phyloP scores from a whole-genome alignment of 1,284 basidiomycete genomes.

The Rhizoctonia solani region DNA sequence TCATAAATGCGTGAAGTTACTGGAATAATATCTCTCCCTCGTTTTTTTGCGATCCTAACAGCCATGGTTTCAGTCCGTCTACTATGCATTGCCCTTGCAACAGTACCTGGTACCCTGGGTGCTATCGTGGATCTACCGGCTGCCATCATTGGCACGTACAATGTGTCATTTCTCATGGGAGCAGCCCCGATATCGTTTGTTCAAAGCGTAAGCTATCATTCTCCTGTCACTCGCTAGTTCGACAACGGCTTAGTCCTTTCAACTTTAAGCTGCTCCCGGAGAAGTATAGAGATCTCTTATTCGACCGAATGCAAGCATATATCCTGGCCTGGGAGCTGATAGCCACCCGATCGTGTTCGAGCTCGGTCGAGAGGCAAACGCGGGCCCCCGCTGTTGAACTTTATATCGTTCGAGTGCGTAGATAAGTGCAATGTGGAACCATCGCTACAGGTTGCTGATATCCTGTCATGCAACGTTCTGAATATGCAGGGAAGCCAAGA shows the following conservation, averaged over 20 bases:
- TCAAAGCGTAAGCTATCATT: constrained; percentile 9
- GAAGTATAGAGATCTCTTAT: not conserved
- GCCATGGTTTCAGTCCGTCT: not conserved
- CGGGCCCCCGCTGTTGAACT: not conserved
- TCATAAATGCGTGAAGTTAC: not conserved
- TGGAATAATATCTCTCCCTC: not conserved
- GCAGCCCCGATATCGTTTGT: not conserved
- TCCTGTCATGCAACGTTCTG: too few relatives aligned
- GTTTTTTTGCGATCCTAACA: not conserved
- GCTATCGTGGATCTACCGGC: not conserved
- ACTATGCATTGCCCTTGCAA: constrained; percentile 24
- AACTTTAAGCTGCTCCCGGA: constrained; percentile 1
- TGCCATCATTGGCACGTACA: constrained; percentile 4
- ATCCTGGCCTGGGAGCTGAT: not conserved
- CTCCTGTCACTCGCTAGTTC: not conserved
- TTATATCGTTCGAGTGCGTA: constrained; percentile 7
- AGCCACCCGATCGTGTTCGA: constrained; percentile 4
- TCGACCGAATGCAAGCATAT: not conserved
- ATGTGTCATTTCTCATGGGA: constrained; percentile 6
- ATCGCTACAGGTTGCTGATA: too few relatives aligned
- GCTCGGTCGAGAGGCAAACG: not conserved
- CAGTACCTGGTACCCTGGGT: not conserved
- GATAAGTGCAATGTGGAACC: too few relatives aligned
- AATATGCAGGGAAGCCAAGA: constrained; percentile 10
- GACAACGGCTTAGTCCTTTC: not conserved